These are phyloP conservation scores for Phytophthora pluvialis DNA, from an alignment of 352 stramenopile species.

Conservation along the genomic window DNA sequence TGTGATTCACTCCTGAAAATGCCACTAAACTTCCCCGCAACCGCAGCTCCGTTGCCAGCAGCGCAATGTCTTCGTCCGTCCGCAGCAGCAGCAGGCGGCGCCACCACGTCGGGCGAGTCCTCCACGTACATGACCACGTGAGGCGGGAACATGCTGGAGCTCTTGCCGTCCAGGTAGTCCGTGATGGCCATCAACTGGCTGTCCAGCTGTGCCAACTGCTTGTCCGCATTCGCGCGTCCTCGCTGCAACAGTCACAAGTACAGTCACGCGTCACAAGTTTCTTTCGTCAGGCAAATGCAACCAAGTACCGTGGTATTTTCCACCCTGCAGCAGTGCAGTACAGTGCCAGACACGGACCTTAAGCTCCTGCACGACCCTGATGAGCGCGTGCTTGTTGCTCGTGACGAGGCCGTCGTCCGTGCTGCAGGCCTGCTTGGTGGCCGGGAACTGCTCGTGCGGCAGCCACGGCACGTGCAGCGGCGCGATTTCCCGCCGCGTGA, in stretches of 20 bases:
- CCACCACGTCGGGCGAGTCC: conserved; percentile 10
- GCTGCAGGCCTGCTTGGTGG: conserved; percentile 62
- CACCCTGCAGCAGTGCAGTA: conserved; percentile 5
- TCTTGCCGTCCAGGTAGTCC: conserved; percentile 61
- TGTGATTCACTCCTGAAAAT: conserved; percentile 35
- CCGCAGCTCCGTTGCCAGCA: conserved; percentile 19
- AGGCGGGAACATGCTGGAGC: conserved; percentile 49
- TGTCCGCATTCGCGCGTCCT: conserved; percentile 57
- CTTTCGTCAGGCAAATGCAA: conserved; percentile 4
- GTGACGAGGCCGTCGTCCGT: conserved; percentile 48
- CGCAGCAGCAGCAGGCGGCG: conserved; percentile 1
- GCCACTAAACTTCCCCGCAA: conserved; percentile 27
- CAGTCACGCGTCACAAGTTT: conserved; percentile 1
- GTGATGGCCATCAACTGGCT: conserved; percentile 62
- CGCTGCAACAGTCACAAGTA: conserved; percentile 33
- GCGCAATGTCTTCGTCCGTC: conserved; percentile 29
- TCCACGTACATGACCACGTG: conserved; percentile 38
- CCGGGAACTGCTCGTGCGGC: conserved; percentile 67
- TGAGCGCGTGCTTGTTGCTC: conserved; percentile 59
- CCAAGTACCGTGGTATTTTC: not conserved
- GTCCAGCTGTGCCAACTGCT: conserved; percentile 70
- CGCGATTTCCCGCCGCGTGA: conserved; percentile 36
- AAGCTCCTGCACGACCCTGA: conserved; percentile 69
- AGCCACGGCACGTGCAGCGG: conserved; percentile 67
- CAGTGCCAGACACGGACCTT: conserved; percentile 39